These are phyloP conservation scores for Thuja plicata DNA, from an alignment of 83 land plant genomes.

Conservation along the genomic window DNA sequence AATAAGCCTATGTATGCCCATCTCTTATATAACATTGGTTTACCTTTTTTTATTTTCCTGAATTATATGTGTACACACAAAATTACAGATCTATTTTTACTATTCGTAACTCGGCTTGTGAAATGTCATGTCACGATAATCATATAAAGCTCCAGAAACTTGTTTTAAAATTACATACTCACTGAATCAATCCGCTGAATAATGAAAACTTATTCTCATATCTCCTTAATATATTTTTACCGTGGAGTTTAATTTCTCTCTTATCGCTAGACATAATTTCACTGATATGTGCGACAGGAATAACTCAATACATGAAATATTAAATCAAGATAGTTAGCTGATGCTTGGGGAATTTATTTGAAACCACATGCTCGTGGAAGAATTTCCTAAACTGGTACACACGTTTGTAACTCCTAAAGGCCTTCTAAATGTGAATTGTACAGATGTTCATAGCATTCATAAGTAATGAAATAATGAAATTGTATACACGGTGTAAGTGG, in stretches of 20 bases:
- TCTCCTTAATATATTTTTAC: background rate
- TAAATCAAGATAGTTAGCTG: no score
- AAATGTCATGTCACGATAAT: background rate
- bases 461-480: no score
- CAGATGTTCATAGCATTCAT: background rate
- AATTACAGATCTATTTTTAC: background rate
- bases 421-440: background rate
- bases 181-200: background rate
- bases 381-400: no score
- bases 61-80: background rate
- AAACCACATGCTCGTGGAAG: background rate
- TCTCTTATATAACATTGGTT: background rate
- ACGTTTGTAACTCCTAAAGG: background rate
- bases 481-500: background rate
- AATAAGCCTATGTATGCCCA: background rate
- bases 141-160: no score
- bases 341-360: background rate
- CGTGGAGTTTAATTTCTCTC: background rate
- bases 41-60: background rate
- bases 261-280: background rate
- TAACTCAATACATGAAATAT: background rate
- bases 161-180: no score
- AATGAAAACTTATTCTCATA: background rate
- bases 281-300: background rate
- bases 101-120: background rate